Evolutionary conservation across 352 stramenopile species (phyloP).

Genomic region (Peronospora farinosa): DNA sequence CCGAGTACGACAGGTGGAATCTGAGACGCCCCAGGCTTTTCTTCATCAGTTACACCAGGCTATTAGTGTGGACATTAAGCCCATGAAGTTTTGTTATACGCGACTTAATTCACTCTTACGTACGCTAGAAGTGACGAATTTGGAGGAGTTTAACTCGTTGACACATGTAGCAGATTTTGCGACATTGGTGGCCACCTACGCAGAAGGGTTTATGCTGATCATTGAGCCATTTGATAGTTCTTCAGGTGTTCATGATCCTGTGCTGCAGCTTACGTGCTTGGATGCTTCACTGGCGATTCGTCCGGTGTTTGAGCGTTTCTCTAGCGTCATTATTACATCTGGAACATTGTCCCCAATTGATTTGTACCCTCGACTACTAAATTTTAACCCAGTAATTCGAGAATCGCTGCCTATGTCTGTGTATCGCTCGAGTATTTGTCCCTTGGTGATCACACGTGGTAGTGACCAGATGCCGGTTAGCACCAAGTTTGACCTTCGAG

Average conservation of each 20-base stretch:
- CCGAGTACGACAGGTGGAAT: conserved; percentile 88
- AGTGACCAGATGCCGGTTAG: conserved; percentile 95
- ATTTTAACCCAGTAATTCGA: conserved; percentile 95
- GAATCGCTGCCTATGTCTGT: conserved; percentile 97
- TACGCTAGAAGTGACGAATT: conserved; percentile 94
- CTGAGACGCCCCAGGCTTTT: conserved; percentile 95
- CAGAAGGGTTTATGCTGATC: conserved; percentile 97
- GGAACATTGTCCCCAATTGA: conserved; percentile 98
- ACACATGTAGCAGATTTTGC: conserved; percentile 96
- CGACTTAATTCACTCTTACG: conserved; percentile 94
- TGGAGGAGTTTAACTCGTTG: conserved; percentile 95
- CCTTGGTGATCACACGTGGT: conserved; percentile 95
- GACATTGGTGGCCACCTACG: conserved; percentile 95
- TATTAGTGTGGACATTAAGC: conserved; percentile 94
- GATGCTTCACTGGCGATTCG: conserved; percentile 97
- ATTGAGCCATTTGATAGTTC: conserved; percentile 90
- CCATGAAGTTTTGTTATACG: conserved; percentile 96
- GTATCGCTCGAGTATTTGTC: conserved; percentile 96
- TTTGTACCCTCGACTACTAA: conserved; percentile 96
- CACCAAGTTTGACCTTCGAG: conserved; percentile 89
- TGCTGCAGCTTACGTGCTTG: conserved; percentile 93
- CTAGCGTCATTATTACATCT: conserved; percentile 85
- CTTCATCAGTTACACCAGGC: conserved; percentile 91
- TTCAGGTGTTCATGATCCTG: conserved; percentile 64
- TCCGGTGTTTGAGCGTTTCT: conserved; percentile 94